Conservation (phyloP, 2,329 filamentous ascomycete genomes). For the Cladosporium sp. region DNA sequence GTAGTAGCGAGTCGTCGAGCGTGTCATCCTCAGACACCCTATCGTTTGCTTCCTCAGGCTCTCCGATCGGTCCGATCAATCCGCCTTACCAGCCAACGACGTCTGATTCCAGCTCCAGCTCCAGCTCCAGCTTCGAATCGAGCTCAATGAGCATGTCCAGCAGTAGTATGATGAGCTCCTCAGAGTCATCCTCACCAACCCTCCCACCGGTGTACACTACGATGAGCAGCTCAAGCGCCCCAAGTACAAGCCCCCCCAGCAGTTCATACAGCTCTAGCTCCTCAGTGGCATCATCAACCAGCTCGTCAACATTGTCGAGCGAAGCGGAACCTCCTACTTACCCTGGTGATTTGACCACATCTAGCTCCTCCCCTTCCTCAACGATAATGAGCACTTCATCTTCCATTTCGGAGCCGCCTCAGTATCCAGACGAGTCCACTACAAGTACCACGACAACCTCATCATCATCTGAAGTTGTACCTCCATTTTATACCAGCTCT, state of each 20-base stretch:
- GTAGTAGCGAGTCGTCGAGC: background rate
- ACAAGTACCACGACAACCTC: background rate
- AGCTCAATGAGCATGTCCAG: background rate
- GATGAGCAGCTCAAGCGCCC: background rate
- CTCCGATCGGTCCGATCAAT: conserved; percentile 8
- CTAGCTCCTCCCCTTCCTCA: background rate
- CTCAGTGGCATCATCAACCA: conserved; percentile 3
- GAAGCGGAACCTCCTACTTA: background rate
- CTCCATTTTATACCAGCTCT: conserved; percentile 3
- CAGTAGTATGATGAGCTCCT: background rate
- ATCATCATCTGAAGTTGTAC: conserved; percentile 1
- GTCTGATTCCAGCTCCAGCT: background rate
- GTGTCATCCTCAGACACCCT: background rate
- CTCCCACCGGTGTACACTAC: background rate
- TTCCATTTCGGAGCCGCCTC: background rate
- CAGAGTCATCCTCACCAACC: background rate
- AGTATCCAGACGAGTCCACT: background rate
- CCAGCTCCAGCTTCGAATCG: background rate
- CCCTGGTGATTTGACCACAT: background rate
- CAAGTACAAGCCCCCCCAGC: background rate
- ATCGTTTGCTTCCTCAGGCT: conserved; percentile 6
- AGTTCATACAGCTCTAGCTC: conserved; percentile 1
- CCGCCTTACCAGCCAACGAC: background rate
- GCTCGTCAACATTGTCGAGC: background rate
- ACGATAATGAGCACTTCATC: background rate